These are phyloP conservation scores for Heritiera littoralis DNA, from an alignment of 345 rosid genomes.

Conservation along the genomic window DNA sequence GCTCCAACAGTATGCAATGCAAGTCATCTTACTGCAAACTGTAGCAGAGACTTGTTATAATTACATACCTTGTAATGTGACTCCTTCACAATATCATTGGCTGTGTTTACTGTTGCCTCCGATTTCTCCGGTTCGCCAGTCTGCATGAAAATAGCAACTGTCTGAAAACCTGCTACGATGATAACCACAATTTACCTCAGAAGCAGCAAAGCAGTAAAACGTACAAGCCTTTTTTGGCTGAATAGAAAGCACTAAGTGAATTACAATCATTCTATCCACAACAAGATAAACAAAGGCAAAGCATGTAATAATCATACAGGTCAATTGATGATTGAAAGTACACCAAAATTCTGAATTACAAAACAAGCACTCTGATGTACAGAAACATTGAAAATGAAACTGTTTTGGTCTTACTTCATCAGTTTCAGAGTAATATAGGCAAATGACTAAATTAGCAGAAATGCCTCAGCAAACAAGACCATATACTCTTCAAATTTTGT, in stretches of 20 bases:
- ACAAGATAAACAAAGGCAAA: background rate
- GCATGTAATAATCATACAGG: background rate
- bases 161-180: constrained; percentile 97
- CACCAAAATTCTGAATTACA: constrained; percentile 23
- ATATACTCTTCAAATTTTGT: background rate
- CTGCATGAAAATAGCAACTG: constrained; percentile 99
- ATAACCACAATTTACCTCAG: constrained; percentile 89
- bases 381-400: background rate
- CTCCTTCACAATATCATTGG: constrained; percentile 57
- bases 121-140: constrained; percentile 66
- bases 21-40: background rate
- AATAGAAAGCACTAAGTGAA: constrained; percentile 20
- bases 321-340: background rate
- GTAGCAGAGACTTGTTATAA: background rate
- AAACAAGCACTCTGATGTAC: background rate
- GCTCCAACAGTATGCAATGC: background rate
- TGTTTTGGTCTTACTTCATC: background rate
- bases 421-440: background rate
- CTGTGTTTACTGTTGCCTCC: constrained; percentile 39
- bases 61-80: constrained; percentile 72
- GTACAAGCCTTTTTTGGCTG: constrained; percentile 8
- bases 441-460: background rate
- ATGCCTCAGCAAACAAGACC: background rate
- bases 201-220: constrained; percentile 43
- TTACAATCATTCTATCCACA: background rate